Conservation (phyloP, 2,329 filamentous ascomycete species). For the Cladosporium sp. region DNA sequence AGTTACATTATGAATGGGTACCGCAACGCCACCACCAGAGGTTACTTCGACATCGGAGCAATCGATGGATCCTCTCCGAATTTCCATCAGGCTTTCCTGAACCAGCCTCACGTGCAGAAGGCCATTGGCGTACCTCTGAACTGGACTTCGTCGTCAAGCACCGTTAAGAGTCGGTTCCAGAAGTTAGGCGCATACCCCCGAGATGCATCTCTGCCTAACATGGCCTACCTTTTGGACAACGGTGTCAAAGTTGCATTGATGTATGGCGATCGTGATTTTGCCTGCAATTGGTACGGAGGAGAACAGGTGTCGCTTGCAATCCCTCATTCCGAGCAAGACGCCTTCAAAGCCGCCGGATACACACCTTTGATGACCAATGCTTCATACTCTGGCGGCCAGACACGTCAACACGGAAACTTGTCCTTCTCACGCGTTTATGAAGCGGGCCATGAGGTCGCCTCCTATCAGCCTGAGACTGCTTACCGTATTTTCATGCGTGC, state of each 20-base stretch:
- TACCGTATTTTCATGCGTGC: constrained; percentile 43
- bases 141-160: constrained; percentile 49
- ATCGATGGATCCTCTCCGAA: constrained; percentile 40
- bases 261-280: constrained; percentile 65
- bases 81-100: constrained; percentile 57
- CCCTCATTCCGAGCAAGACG: constrained; percentile 44
- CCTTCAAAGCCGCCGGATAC: constrained; percentile 56
- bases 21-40: constrained; percentile 43
- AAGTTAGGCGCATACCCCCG: constrained; percentile 47
- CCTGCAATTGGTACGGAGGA: constrained; percentile 47
- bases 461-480: constrained; percentile 43
- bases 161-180: constrained; percentile 41
- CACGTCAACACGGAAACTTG: constrained; percentile 43
- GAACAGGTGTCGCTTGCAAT: constrained; percentile 44
- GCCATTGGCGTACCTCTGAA: constrained; percentile 62
- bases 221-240: constrained; percentile 45
- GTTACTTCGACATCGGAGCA: constrained; percentile 60
- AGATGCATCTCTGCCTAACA: constrained; percentile 41
- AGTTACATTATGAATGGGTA: constrained; percentile 50
- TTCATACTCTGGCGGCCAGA: constrained; percentile 33
- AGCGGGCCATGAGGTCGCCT: constrained; percentile 50
- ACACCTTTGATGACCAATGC: constrained; percentile 31
- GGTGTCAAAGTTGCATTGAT: constrained; percentile 65
- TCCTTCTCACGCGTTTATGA: constrained; percentile 52
- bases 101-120: constrained; percentile 56